Evolutionary conservation across 768 basidiomycete genomes (phyloP).

Genomic region (Scleroderma citrinum): DNA sequence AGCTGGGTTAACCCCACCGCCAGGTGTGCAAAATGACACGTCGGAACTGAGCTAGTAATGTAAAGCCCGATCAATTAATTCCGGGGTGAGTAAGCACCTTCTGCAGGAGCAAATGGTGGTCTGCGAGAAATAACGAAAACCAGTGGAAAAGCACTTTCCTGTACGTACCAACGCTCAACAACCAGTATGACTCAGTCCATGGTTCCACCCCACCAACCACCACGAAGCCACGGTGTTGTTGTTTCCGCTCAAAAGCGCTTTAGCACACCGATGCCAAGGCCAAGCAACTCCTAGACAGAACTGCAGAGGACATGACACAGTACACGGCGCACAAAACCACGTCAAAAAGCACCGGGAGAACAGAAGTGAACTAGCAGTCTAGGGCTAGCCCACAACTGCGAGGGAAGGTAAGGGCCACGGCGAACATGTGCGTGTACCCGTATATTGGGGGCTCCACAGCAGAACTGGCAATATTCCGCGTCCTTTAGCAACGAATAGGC

Average conservation of each 20-base stretch:
- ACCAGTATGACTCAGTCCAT: conserved; percentile 14
- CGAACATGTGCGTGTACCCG: conserved; percentile 38
- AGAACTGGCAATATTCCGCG: conserved; percentile 1
- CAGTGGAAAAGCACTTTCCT: conserved; percentile 24
- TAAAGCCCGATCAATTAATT: conserved; percentile 18
- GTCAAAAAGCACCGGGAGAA: conserved; percentile 51
- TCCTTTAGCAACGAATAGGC: conserved; percentile 27
- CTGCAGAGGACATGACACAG: conserved; percentile 25
- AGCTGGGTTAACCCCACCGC: conserved; percentile 6
- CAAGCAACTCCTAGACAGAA: conserved; percentile 13
- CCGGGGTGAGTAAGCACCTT: conserved; percentile 15
- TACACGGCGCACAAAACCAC: conserved; percentile 49
- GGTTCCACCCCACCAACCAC: conserved; percentile 23
- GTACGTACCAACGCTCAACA: conserved; percentile 29
- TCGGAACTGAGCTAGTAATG: conserved; percentile 35
- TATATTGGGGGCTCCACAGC: conserved; percentile 18
- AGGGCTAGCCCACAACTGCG: conserved; percentile 15
- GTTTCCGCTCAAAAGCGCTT: conserved; percentile 47
- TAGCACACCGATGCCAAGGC: conserved; percentile 33
- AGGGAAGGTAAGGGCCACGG: conserved; percentile 33
- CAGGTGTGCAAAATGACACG: conserved; percentile 12
- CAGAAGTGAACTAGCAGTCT: conserved; percentile 14
- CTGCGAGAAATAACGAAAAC: conserved; percentile 8
- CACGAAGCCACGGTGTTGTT: conserved; percentile 50
- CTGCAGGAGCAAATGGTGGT: conserved; percentile 17